Evolutionary conservation across 2,329 filamentous ascomycete genomes (phyloP).

Genomic region (Plenodomus tracheiphilus): DNA sequence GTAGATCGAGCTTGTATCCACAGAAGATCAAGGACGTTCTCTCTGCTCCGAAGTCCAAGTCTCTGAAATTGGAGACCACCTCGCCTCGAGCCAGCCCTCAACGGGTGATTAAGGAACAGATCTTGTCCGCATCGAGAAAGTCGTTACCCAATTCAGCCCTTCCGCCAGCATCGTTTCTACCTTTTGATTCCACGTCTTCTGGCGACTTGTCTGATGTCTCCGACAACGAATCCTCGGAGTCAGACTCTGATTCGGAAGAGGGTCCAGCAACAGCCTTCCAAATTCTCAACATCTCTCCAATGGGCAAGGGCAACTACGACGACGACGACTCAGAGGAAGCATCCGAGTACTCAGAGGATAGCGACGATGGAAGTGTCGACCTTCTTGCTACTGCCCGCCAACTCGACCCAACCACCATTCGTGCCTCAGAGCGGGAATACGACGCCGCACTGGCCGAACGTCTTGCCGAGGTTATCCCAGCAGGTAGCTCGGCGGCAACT

Average conservation of each 20-base stretch:
- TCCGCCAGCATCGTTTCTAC: constrained; percentile 50
- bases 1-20: constrained; percentile 22
- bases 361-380: constrained; percentile 48
- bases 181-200: constrained; percentile 42
- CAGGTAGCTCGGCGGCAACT: constrained; percentile 54
- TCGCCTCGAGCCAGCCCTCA: constrained; percentile 9
- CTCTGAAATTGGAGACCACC: constrained; percentile 5
- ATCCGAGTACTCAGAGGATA: constrained; percentile 36
- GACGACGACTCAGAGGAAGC: constrained; percentile 16
- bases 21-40: constrained; percentile 43
- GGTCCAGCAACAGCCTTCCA: constrained; percentile 31
- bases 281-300: constrained; percentile 31
- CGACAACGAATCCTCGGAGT: constrained; percentile 14
- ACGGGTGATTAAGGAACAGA: constrained; percentile 62
- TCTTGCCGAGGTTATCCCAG: constrained; percentile 53
- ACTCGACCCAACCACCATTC: constrained; percentile 48
- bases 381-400: constrained; percentile 51
- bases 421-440: constrained; percentile 50
- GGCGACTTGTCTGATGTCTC: constrained; percentile 43
- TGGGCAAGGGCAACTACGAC: constrained; percentile 3
- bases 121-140: constrained; percentile 69
- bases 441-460: constrained; percentile 53
- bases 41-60: constrained; percentile 11
- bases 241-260: constrained; percentile 19
- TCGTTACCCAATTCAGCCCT: constrained; percentile 55